phyloP scores from a whole-genome alignment of 441 rosid species.

The Populus hybrid region DNA sequence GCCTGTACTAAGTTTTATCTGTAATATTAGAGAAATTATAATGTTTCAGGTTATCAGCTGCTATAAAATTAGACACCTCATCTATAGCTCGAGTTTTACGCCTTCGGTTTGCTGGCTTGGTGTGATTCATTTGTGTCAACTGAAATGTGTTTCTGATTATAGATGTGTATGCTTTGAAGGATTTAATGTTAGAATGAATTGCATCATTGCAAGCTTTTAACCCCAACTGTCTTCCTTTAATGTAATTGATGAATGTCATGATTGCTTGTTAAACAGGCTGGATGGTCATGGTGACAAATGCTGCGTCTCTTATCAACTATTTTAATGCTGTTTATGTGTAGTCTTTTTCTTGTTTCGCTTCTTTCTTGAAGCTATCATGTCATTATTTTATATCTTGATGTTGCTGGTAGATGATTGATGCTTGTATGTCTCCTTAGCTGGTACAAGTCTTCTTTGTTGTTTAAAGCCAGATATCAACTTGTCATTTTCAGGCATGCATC shows the following conservation, averaged over 20 bases:
- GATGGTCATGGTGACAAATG: not conserved
- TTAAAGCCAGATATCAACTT: conserved; percentile 3
- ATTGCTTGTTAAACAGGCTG: not conserved
- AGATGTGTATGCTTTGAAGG: not conserved
- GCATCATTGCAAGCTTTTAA: not conserved
- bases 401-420: not conserved
- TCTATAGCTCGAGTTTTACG: not conserved
- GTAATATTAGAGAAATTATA: not conserved
- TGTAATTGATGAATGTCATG: not conserved
- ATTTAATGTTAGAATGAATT: not conserved
- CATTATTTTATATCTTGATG: not conserved
- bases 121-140: not conserved
- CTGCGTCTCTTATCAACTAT: not conserved
- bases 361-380: not conserved
- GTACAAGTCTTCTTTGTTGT: not conserved
- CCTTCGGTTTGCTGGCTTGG: not conserved
- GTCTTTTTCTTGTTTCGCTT: not conserved
- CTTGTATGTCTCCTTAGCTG: not conserved
- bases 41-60: not conserved
- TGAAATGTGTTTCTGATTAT: not conserved
- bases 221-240: not conserved
- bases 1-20: not conserved
- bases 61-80: not conserved
- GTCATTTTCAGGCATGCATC: conserved; percentile 50
- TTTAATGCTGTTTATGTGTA: not conserved